A percentile compares a stretch with the other conserved stretches of the same genome.
These are phyloP conservation scores for Euphorbia celastroides DNA, from an alignment of 441 rosid species.

Conservation along the genomic window DNA sequence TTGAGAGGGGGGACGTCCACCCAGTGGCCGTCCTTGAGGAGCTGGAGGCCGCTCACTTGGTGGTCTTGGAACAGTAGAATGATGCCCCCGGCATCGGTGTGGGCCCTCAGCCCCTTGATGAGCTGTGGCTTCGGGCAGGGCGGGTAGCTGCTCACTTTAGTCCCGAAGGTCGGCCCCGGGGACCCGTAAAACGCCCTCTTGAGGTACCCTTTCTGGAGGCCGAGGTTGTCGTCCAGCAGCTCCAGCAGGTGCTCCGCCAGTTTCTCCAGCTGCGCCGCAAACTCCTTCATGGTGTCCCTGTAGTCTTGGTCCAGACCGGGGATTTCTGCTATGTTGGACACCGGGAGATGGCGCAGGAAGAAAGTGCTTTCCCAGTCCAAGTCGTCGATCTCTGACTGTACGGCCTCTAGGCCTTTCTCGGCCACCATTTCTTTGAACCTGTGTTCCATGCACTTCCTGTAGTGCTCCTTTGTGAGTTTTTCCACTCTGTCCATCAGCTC, in stretches of 20 bases:
- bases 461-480: slow-evolving; percentile 69
- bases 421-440: slow-evolving; percentile 67
- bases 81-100: slow-evolving; percentile 92
- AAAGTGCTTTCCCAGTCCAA: slow-evolving; percentile 96
- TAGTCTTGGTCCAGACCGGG: slow-evolving; percentile 70
- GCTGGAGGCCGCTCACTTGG: slow-evolving; percentile 87
- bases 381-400: slow-evolving; percentile 54
- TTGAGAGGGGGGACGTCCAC: slow-evolving; percentile 88
- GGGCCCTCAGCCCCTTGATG: slow-evolving; percentile 86
- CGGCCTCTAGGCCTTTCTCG: slow-evolving; percentile 55
- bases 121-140: slow-evolving; percentile 86
- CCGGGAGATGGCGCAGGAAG: slow-evolving; percentile 67
- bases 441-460: slow-evolving; percentile 77
- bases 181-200: slow-evolving; percentile 68
- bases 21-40: slow-evolving; percentile 82
- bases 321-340: slow-evolving; percentile 56
- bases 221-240: slow-evolving; percentile 77
- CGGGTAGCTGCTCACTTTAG: slow-evolving; percentile 90
- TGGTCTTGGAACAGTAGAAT: slow-evolving; percentile 80
- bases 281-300: slow-evolving; percentile 69
- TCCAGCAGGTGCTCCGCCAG: slow-evolving; percentile 76
- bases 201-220: slow-evolving; percentile 71
- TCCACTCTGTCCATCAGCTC: slow-evolving; percentile 71
- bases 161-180: slow-evolving; percentile 77
- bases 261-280: slow-evolving; percentile 59